Evolutionary conservation across 306 rosid genomes (phyloP), one percentile per base, ranked within the genome.

Genomic region (Gynostemma pentaphyllum): DNA sequence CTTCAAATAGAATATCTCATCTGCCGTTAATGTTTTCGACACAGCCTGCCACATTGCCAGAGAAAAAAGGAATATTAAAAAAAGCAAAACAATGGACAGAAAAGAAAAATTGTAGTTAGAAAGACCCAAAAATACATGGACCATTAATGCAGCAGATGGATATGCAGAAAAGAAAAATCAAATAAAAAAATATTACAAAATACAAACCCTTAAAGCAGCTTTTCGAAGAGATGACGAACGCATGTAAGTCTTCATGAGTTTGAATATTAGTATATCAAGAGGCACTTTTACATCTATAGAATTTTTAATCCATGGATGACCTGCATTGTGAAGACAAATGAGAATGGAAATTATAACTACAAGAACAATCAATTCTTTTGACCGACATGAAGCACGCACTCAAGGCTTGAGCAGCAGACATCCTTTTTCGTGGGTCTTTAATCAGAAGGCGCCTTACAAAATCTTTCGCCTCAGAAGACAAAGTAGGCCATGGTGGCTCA

Each of bases 401-500:
- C 51, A 92, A 68, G 10, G 96, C 99, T 70, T 88, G 96, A 5
- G 99, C 82, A 51, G 96, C 96, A 41, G 96, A 84, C 89, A 92
- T 81, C 79, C 98, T 80, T 78, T 84, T 92, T 75, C 98, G 70
- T 40, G 96, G 96, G 69, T 91, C 98, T 69, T 91, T 91, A 72
- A 81, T 84, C 62, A 91, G 74, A 34, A 91, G 73, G 68, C 85
- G 83, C 78, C 83, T 87, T 42, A 91, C 96, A 70, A 91, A 91
- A 76, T 85, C 98, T 67, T 56, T 83, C 45, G 86, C 98, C 70
- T 91, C 92, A 12, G 70, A 39, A 34, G 98, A 83, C 62, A 87
- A 70, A 59, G 95, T 76, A 23, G 98, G 96, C 98, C 98, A 91
- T 45, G 98, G 98, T 46, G 76, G 79, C 81, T 91, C 98, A 32